Evolutionary conservation across 2,329 filamentous ascomycete species (phyloP), one percentile per base, ranked within the genome.

Genomic region (Macrophomina phaseolina): DNA sequence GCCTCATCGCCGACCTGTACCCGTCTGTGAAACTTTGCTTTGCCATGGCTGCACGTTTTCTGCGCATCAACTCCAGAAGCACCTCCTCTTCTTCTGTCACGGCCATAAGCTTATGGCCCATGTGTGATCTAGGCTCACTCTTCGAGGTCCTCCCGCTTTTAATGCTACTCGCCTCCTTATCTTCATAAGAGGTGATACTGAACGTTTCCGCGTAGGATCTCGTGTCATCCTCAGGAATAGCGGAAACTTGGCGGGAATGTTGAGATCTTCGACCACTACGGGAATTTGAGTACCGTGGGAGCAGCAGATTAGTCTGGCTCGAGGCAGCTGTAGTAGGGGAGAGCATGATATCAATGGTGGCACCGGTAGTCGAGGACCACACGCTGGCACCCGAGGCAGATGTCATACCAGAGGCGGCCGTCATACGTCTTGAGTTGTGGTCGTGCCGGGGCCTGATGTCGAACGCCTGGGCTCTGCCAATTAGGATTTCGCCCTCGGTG

Each of bases 11-110:
- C 28, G 75, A 71, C 42, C 73, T 72, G 60, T 78, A 77, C 30
- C 76, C 79, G 68, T 81, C 76, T 1, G 76, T 71, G 66, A 77
- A 78, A 58, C 73, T 77, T 48, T 78, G 74, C 69, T 81, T 79
- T 32, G 76, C 76, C 81, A 83, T 83, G 7, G 77, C 78, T 11
- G 81, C 81, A 52, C 82, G 78, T 70, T 83, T 84, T 66, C 79
- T 77, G 7, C 82, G 80, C 81, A 84, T 83, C 73, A 84, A 74
- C 65, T 83, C 82, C 42, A 84, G 69, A 14, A 84, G 70, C 30
- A 80, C 79, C 72, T 83, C 82, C 70, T 84, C 82, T 70, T 84
- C 82, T 64, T 81, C 77, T 1, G 82, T 83, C 16, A 84, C 82
- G 36, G 80, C 80, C 79, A 84, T 83, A 36, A 79, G 71, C 67